These are phyloP conservation scores for Lolium rigidum DNA, from an alignment of 176 grass and related monocot species.

Conservation along the genomic window DNA sequence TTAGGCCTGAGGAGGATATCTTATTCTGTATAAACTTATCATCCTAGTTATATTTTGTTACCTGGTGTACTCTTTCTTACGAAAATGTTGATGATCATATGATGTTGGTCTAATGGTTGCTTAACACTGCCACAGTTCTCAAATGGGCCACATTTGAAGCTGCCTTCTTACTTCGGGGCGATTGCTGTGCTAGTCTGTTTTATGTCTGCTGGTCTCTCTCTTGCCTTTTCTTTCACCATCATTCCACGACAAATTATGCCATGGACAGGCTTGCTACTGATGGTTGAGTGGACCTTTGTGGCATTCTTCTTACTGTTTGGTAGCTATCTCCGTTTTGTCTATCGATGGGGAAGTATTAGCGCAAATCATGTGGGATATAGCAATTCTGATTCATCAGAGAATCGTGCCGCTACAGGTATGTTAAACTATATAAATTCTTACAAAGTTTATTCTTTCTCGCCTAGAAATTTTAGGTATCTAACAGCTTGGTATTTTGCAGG, in stretches of 20 bases:
- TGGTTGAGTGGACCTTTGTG: constrained; percentile 81
- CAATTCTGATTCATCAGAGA: constrained; percentile 53
- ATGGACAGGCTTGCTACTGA: constrained; percentile 82
- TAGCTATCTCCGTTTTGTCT: constrained; percentile 66
- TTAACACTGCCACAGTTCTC: constrained; percentile 56
- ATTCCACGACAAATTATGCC: constrained; percentile 84
- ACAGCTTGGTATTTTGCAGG: constrained; percentile 53
- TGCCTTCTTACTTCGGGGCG: constrained; percentile 74
- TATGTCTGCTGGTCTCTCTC: constrained; percentile 57
- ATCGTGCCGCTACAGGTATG: constrained; percentile 69
- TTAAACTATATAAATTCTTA: constrained; percentile 44
- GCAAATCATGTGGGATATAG: constrained; percentile 55
- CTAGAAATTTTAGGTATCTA: constrained; percentile 2
- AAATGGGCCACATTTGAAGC: constrained; percentile 52
- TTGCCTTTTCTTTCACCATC: constrained; percentile 68
- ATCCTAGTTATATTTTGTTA: not conserved
- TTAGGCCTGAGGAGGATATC: constrained; percentile 18
- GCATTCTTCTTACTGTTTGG: constrained; percentile 78
- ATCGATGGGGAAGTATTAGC: constrained; percentile 68
- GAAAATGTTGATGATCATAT: constrained; percentile 19
- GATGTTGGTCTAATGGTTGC: constrained; percentile 30
- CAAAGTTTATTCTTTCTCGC: not conserved
- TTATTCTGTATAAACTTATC: constrained; percentile 27
- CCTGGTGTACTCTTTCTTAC: constrained; percentile 23
- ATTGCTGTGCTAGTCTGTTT: constrained; percentile 66